A percentile compares a stretch with the other conserved stretches of the same genome.
phyloP scores from a whole-genome alignment of 371 early-diverging fungal species.

The Choanephora cucurbitarum region DNA sequence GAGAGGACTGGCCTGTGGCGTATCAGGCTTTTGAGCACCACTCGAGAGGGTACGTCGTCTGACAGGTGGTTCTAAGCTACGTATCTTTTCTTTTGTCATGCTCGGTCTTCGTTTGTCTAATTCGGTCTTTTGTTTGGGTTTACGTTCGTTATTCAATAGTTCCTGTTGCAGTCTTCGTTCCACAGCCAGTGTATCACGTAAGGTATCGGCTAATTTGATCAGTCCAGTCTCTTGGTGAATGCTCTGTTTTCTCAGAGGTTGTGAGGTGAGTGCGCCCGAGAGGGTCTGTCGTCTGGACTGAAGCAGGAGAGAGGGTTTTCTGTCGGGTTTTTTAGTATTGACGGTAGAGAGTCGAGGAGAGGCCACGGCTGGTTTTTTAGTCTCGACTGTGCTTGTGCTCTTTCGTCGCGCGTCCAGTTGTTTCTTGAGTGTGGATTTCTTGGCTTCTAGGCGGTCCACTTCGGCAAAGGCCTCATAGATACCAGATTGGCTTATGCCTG shows the following conservation, averaged over 20 bases:
- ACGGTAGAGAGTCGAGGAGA: not conserved
- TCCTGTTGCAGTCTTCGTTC: conserved; percentile 35
- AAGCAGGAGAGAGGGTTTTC: not conserved
- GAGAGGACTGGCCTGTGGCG: conserved; percentile 1
- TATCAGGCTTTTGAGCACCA: conserved; percentile 27
- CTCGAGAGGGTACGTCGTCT: conserved; percentile 39
- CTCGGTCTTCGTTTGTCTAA: conserved; percentile 28
- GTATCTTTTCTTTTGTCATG: conserved; percentile 35
- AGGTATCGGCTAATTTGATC: conserved; percentile 34
- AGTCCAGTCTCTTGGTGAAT: conserved; percentile 7
- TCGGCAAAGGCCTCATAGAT: conserved; percentile 37
- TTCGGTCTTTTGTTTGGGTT: too few relatives aligned
- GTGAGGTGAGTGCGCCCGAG: conserved; percentile 13
- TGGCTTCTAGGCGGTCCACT: conserved; percentile 19
- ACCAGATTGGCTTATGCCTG: conserved; percentile 32
- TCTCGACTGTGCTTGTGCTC: conserved; percentile 13
- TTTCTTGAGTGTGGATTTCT: not conserved
- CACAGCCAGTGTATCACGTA: conserved; percentile 37
- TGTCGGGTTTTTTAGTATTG: conserved; percentile 2
- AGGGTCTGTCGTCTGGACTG: conserved; percentile 17
- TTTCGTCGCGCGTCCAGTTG: conserved; percentile 13
- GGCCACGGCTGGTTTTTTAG: not conserved
- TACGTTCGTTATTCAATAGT: too few relatives aligned
- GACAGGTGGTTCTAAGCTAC: conserved; percentile 25
- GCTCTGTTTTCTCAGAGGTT: not conserved